These are phyloP conservation scores for Carex arenaria DNA, from an alignment of 202 grass and related monocot species.

Conservation along the genomic window DNA sequence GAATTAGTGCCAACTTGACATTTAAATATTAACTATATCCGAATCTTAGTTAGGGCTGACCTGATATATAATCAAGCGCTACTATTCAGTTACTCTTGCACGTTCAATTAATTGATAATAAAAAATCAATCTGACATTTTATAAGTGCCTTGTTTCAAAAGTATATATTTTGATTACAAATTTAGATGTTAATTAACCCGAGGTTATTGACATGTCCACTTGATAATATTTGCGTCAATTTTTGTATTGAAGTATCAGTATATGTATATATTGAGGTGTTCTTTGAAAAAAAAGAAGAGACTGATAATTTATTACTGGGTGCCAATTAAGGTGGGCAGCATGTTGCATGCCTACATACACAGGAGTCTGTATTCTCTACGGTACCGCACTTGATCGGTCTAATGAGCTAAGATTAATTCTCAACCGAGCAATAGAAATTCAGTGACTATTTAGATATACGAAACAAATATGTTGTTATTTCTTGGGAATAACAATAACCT, in stretches of 20 bases:
- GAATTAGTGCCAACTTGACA: background rate
- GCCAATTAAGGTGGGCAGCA: too few species aligned
- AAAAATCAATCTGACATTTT: background rate
- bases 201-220: background rate
- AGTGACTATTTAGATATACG: too few species aligned
- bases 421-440: too few species aligned
- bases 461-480: too few species aligned
- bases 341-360: too few species aligned
- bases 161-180: background rate
- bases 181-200: background rate
- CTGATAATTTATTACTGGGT: too few species aligned
- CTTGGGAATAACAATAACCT: too few species aligned
- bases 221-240: background rate
- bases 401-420: too few species aligned
- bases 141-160: background rate
- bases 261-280: background rate
- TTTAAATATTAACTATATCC: background rate
- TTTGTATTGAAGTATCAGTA: background rate
- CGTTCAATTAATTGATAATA: background rate
- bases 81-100: background rate
- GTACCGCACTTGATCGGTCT: too few species aligned
- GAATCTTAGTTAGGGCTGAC: background rate
- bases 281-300: background rate
- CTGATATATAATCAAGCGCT: background rate
- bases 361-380: too few species aligned